Conservation (phyloP, 306 rosid genomes). For the Cicer chorassanicum region DNA sequence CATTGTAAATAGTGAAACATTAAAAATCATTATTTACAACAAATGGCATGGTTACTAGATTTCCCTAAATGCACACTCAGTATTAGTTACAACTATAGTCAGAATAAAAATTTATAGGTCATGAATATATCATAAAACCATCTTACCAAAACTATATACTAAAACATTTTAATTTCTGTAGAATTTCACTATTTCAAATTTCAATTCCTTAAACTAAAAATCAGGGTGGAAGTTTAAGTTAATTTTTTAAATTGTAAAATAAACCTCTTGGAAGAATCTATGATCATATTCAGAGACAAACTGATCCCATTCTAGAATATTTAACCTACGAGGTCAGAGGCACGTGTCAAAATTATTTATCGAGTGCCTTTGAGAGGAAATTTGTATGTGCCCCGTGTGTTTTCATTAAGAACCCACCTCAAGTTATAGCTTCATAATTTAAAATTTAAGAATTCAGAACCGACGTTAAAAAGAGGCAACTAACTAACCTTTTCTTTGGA, state of each 20-base stretch:
- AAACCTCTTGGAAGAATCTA: constrained; percentile 5
- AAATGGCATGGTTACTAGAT: constrained; percentile 16
- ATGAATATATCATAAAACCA: constrained; percentile 26
- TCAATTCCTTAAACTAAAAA: constrained; percentile 32
- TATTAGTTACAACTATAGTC: constrained; percentile 16
- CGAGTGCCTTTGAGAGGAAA: constrained; percentile 13
- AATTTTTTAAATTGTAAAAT: constrained; percentile 1
- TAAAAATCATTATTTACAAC: constrained; percentile 19
- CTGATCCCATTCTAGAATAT: constrained; percentile 9
- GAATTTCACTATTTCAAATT: constrained; percentile 24
- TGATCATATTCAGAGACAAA: constrained; percentile 22
- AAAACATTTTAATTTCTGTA: constrained; percentile 23
- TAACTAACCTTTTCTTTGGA: constrained; percentile 62
- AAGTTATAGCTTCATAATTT: constrained; percentile 20
- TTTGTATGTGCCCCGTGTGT: neutral
- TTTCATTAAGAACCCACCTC: constrained; percentile 31
- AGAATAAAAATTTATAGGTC: constrained; percentile 8
- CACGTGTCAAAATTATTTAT: constrained; percentile 17
- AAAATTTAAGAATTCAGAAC: constrained; percentile 23
- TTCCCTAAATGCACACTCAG: constrained; percentile 4
- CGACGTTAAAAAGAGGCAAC: constrained; percentile 21
- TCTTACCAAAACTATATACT: neutral
- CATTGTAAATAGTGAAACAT: constrained; percentile 22
- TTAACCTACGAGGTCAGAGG: constrained; percentile 15
- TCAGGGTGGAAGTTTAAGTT: neutral